A percentile compares a stretch with the other conserved stretches of the same genome.
Evolutionary conservation across 1,139 yeast species (phyloP).

Genomic region (Diutina scorzettiae): DNA sequence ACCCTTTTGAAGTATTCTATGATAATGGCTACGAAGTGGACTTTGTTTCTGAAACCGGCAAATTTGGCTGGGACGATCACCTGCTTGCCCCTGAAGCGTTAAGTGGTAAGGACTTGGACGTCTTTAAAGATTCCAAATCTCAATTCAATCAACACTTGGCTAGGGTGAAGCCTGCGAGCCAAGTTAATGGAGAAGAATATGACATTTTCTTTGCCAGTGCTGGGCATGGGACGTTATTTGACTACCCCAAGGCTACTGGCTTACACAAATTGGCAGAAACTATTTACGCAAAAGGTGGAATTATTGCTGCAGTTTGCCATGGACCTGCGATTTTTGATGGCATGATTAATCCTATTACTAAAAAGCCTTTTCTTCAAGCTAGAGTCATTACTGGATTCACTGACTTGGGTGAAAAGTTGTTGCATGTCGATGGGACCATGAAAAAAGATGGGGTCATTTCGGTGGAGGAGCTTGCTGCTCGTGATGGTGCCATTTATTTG

Average conservation of each 20-base stretch:
- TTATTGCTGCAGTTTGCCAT: constrained; percentile 55
- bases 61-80: constrained; percentile 42
- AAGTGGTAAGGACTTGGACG: background rate
- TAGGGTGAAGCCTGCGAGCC: constrained; percentile 29
- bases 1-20: constrained; percentile 38
- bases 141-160: constrained; percentile 24
- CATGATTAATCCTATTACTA: constrained; percentile 20
- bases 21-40: constrained; percentile 39
- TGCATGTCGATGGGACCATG: constrained; percentile 26
- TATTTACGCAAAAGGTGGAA: constrained; percentile 39
- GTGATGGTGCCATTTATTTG: constrained; percentile 31
- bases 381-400: constrained; percentile 51
- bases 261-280: constrained; percentile 33
- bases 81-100: constrained; percentile 17
- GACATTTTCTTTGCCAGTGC: constrained; percentile 48
- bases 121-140: constrained; percentile 15
- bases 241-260: constrained; percentile 40
- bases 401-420: constrained; percentile 35
- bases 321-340: constrained; percentile 47
- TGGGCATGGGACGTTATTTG: constrained; percentile 53
- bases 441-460: constrained; percentile 21
- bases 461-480: constrained; percentile 22
- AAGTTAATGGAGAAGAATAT: constrained; percentile 35
- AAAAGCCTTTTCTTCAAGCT: constrained; percentile 33
- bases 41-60: constrained; percentile 47